A percentile compares a stretch with the other conserved stretches of the same genome.
These are phyloP conservation scores for Paraphoma sp. DNA, from an alignment of 2,329 filamentous ascomycete genomes.

Conservation along the genomic window DNA sequence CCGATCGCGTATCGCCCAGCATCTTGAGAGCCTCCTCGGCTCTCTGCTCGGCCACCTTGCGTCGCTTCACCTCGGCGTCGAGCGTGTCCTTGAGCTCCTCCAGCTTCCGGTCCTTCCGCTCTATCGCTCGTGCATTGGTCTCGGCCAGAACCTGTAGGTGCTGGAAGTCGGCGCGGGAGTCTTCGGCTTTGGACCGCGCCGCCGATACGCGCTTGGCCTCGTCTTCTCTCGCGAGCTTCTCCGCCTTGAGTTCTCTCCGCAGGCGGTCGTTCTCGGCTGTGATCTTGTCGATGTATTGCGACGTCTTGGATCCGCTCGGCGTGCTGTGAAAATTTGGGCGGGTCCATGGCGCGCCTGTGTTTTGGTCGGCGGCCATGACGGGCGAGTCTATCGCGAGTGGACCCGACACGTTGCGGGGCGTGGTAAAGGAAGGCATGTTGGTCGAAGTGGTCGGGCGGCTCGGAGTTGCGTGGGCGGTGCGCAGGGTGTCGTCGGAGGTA, in stretches of 20 bases:
- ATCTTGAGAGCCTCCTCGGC: slow-evolving; percentile 68
- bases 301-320: slow-evolving; percentile 42
- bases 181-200: slow-evolving; percentile 74
- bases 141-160: slow-evolving; percentile 71
- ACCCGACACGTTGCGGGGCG: slow-evolving; percentile 39
- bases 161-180: slow-evolving; percentile 72
- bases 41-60: slow-evolving; percentile 64
- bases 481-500: slow-evolving; percentile 15
- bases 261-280: slow-evolving; percentile 81
- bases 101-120: slow-evolving; percentile 76
- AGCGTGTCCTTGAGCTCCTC: slow-evolving; percentile 70
- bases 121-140: slow-evolving; percentile 73
- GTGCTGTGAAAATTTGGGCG: slow-evolving; percentile 38
- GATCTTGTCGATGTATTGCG: slow-evolving; percentile 72
- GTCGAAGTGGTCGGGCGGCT: slow-evolving; percentile 12
- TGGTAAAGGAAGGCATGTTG: slow-evolving; percentile 38
- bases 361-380: slow-evolving; percentile 29
- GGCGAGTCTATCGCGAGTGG: slow-evolving; percentile 40
- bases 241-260: slow-evolving; percentile 66
- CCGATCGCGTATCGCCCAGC: slow-evolving; percentile 66
- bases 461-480: slow-evolving; percentile 19
- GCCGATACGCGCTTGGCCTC: slow-evolving; percentile 72
- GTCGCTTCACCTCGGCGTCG: slow-evolving; percentile 68
- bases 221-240: slow-evolving; percentile 65
- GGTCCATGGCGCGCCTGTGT: slow-evolving; percentile 31